Evolutionary conservation across 202 grass and related monocot species (phyloP), one percentile per base, ranked within the genome.

Genomic region (Digitaria exilis): DNA sequence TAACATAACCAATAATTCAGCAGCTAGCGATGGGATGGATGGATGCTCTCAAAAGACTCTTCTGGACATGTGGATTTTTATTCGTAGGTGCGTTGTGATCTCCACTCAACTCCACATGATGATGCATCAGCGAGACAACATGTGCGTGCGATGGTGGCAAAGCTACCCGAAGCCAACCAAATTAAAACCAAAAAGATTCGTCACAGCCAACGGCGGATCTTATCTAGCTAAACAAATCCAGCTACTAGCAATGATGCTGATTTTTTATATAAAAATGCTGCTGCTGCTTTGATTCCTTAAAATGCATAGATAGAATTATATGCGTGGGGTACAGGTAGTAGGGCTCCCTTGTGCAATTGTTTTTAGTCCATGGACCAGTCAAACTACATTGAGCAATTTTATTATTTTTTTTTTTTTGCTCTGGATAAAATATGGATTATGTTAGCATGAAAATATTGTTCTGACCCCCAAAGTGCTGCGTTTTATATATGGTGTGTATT

Each of bases 311-410:
- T 4, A 25, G 9, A 35, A 50, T n/a, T 52, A 5, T 6, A n/a
- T n/a, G 31, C 22, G 59, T 51, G 60, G 17, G 30, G 25, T 7
- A 12, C 12, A 9, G 69, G 28, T 57, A 21, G 28, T 57, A 21
- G 39, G 13, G 42, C 75, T 78, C 13, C 59, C 77, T 69, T 49
- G 32, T 69, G 52, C 54, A 48, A 82, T 61, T 64, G 28, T 82
- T 63, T 82, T 63, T 28, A 28, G 28, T 15, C 11, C 14, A 22
- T 68, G 51, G 51, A 55, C 51, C 51, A 10, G 51, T 55, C 51
- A 55, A 55, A 21, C 7, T 8, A 9, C 51, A 55, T 2, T 22
- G 51, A 34, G 32, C 32, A n/a, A n/a, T n/a, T n/a, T n/a, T n/a
- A n/a, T n/a, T n/a, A n/a, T 34, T 34, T 39, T 52, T 19, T 50